Percentiles rank a stretch among this genome's conserved stretches.
phyloP scores from a whole-genome alignment of 2,329 filamentous ascomycete species.

The Paraphaeosphaeria sporulosa region DNA sequence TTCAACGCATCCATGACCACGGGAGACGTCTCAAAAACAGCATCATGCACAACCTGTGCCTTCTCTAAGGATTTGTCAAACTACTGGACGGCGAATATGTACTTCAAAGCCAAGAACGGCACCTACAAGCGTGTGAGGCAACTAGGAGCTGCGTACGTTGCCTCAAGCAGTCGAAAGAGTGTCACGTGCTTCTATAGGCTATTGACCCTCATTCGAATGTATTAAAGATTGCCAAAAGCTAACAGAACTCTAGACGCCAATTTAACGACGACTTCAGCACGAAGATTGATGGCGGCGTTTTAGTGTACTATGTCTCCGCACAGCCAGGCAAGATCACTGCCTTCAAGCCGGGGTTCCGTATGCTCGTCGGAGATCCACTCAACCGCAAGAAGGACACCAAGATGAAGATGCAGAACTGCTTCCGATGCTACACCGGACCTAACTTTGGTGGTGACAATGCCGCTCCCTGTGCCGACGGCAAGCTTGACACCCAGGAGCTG shows the following conservation, averaged over 20 bases:
- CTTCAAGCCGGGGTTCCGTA: conserved; percentile 50
- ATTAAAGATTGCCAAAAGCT: not conserved
- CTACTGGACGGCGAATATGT: conserved; percentile 46
- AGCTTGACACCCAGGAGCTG: conserved; percentile 24
- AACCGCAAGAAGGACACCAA: conserved; percentile 22
- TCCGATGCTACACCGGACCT: conserved; percentile 54
- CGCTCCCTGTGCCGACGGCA: conserved; percentile 29
- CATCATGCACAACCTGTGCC: conserved; percentile 53
- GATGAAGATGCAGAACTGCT: conserved; percentile 49
- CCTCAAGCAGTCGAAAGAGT: too few species aligned
- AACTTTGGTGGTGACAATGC: conserved; percentile 53
- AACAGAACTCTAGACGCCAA: conserved; percentile 16
- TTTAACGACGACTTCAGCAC: conserved; percentile 37
- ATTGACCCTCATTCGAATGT: not conserved
- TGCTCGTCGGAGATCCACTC: conserved; percentile 52
- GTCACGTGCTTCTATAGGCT: not conserved
- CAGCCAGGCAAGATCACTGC: conserved; percentile 30
- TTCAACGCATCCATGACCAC: conserved; percentile 56
- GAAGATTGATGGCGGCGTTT: conserved; percentile 30
- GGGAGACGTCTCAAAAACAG: conserved; percentile 36
- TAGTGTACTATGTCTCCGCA: conserved; percentile 37
- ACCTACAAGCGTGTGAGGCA: conserved; percentile 42
- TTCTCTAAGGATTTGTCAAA: conserved; percentile 48
- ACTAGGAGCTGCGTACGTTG: conserved; percentile 14
- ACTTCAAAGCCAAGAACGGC: conserved; percentile 43